A percentile compares a stretch with the other conserved stretches of the same genome.
phyloP scores from a whole-genome alignment of 1,139 yeast genomes.

The Yamadazyma aaseri region DNA sequence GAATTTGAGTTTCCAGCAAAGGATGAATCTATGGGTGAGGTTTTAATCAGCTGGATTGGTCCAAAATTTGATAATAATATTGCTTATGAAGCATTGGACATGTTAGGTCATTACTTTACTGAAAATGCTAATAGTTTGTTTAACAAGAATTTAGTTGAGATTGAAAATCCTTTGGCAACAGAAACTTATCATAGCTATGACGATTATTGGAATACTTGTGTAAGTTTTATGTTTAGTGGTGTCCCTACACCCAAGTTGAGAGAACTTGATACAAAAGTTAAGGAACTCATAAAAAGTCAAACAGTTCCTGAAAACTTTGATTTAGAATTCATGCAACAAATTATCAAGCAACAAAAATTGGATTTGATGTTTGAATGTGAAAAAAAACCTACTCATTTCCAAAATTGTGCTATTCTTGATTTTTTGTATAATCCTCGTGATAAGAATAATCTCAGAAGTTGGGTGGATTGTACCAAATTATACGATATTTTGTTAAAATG shows the following conservation, averaged over 20 bases:
- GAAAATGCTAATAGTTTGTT: constrained; percentile 71
- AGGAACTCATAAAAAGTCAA: constrained; percentile 53
- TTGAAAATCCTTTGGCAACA: constrained; percentile 80
- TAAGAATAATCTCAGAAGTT: constrained; percentile 55
- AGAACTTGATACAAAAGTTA: constrained; percentile 51
- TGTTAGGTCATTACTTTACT: constrained; percentile 74
- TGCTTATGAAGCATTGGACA: constrained; percentile 64
- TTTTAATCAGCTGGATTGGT: constrained; percentile 79
- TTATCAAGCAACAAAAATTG: constrained; percentile 63
- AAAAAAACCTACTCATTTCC: constrained; percentile 57
- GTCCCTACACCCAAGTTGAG: constrained; percentile 69
- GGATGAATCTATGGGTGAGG: constrained; percentile 83
- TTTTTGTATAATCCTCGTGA: constrained; percentile 73
- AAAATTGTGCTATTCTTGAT: constrained; percentile 70
- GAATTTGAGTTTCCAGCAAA: constrained; percentile 81
- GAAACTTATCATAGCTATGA: constrained; percentile 68
- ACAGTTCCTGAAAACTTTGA: constrained; percentile 53
- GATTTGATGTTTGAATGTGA: constrained; percentile 67
- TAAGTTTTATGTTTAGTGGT: constrained; percentile 62
- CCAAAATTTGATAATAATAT: constrained; percentile 57
- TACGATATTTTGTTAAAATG: constrained; percentile 61
- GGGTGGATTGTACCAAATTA: constrained; percentile 57
- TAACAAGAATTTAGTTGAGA: constrained; percentile 70
- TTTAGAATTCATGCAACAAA: constrained; percentile 60
- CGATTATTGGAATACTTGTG: constrained; percentile 59